Percentiles rank a stretch among this genome's conserved stretches.
Evolutionary conservation across 306 rosid genomes (phyloP).

Genomic region (Glycine soja): DNA sequence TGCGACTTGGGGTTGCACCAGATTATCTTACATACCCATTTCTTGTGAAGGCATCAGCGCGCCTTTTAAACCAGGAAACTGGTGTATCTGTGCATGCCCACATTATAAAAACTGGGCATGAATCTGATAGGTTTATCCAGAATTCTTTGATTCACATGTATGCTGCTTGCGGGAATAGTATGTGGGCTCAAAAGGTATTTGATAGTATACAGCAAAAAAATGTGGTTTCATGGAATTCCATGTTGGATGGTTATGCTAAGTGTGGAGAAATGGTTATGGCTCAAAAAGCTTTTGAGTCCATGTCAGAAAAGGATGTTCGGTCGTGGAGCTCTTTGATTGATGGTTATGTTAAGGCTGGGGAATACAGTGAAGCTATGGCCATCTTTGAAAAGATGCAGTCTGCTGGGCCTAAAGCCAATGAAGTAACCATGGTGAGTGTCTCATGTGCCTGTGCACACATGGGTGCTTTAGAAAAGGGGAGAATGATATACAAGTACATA

Average conservation of each 20-base stretch:
- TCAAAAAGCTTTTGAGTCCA: slow-evolving; percentile 62
- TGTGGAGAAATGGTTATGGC: slow-evolving; percentile 67
- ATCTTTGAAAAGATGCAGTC: slow-evolving; percentile 62
- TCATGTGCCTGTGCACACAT: slow-evolving; percentile 75
- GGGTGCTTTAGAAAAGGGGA: slow-evolving; percentile 77
- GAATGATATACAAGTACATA: slow-evolving; percentile 59
- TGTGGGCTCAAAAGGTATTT: slow-evolving; percentile 64
- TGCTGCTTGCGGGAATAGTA: slow-evolving; percentile 61
- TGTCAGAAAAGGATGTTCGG: slow-evolving; percentile 71
- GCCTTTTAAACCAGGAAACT: slow-evolving; percentile 56
- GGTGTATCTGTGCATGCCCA: slow-evolving; percentile 75
- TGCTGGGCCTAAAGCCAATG: slow-evolving; percentile 68
- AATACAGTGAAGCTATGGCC: slow-evolving; percentile 67
- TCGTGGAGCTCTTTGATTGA: slow-evolving; percentile 85
- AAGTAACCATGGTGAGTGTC: slow-evolving; percentile 88
- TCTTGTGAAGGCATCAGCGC: slow-evolving; percentile 74
- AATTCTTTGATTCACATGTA: slow-evolving; percentile 84
- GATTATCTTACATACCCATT: slow-evolving; percentile 82
- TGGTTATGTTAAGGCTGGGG: slow-evolving; percentile 71
- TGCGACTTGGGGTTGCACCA: slow-evolving; percentile 64
- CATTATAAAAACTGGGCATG: slow-evolving; percentile 61
- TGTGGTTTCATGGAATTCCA: slow-evolving; percentile 80
- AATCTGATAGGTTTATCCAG: slow-evolving; percentile 63
- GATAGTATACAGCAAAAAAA: slow-evolving; percentile 57
- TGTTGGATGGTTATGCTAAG: slow-evolving; percentile 83